phyloP scores from a whole-genome alignment of 306 rosid species.

The Medicago truncatula region DNA sequence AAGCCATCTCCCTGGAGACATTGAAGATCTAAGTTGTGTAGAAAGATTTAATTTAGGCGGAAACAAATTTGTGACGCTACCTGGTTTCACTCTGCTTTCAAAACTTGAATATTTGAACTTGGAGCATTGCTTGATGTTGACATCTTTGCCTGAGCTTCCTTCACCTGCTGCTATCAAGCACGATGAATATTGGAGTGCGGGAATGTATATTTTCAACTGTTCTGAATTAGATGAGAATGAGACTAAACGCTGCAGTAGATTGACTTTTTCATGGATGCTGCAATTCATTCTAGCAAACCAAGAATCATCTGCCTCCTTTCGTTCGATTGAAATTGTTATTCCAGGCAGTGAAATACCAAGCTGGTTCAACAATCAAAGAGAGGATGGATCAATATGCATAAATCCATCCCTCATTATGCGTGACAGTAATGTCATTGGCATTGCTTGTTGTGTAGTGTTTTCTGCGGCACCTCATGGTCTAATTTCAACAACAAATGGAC shows the following conservation, averaged over 20 bases:
- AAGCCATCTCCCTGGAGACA: not conserved
- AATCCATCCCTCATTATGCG: not conserved
- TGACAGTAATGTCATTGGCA: not conserved
- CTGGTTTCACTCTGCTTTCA: not conserved
- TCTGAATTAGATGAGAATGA: not conserved
- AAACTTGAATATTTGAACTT: not conserved
- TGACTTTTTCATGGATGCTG: slow-evolving; percentile 8
- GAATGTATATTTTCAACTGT: not conserved
- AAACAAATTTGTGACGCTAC: not conserved
- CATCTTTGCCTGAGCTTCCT: not conserved
- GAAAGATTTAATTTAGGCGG: not conserved
- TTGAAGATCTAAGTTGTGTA: not conserved
- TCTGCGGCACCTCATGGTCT: not conserved
- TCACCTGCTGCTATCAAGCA: not conserved
- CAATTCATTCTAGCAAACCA: not conserved
- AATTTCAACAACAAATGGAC: not conserved
- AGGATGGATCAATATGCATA: not conserved
- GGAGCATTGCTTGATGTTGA: not conserved
- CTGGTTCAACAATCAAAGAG: slow-evolving; percentile 3
- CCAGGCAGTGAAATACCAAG: slow-evolving; percentile 4
- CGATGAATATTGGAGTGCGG: not conserved
- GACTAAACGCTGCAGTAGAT: not conserved
- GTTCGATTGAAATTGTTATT: not conserved
- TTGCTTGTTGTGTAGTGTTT: slow-evolving; percentile 20
- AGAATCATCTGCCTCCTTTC: not conserved